Base-by-base conservation (phyloP, 805 yeast species). In the Candida sakaeoensis region DNA sequence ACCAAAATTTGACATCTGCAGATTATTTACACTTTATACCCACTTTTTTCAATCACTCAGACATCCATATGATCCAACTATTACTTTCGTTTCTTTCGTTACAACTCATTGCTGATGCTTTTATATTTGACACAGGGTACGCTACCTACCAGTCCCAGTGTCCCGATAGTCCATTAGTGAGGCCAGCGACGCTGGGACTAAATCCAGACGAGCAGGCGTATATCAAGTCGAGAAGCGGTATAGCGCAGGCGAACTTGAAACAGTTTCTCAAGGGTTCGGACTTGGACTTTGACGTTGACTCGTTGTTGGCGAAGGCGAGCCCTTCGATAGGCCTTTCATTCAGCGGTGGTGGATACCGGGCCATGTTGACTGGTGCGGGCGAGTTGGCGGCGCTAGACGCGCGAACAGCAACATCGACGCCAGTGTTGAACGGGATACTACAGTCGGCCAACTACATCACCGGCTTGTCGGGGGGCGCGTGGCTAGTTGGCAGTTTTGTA, bases 351-450 rank as follows among this genome's bases (percentile, higher is more conserved):
- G 66, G 71, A 2, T 67, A 65, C 44, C 50, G 72, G 38, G 63
- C 70, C 13, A 62, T 69, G 87, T 63, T 88, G 33, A 63, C 72
- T 42, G 95, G 95, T 2, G 95, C 95, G 10, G 96, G 96, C 25
- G 79, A 80, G 56, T 62, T 88, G 15, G 68, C 90, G 1, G 95
- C 91, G 1, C 61, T 85, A 43, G 96, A 88, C 57, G 78, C 79
- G 52, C 68, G 95, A 48, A 81, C 93, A 2, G 61, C 52, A n/a
- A 65, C 75, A 5, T 63, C 61, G 13, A 67, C 68, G 8, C 61
- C 65, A 18, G 83, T 85, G 10, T 58, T 88, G 31, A 90, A 91
- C 23, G 95, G 95, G 4, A 60, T 88, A 17, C 61, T 87, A 26
- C 88, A 84, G 51, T 64, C 84, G 5, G 55, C 87, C 1, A 75